Conservation (phyloP, 2,329 filamentous ascomycete genomes). For the Albifimbria verrucaria region DNA sequence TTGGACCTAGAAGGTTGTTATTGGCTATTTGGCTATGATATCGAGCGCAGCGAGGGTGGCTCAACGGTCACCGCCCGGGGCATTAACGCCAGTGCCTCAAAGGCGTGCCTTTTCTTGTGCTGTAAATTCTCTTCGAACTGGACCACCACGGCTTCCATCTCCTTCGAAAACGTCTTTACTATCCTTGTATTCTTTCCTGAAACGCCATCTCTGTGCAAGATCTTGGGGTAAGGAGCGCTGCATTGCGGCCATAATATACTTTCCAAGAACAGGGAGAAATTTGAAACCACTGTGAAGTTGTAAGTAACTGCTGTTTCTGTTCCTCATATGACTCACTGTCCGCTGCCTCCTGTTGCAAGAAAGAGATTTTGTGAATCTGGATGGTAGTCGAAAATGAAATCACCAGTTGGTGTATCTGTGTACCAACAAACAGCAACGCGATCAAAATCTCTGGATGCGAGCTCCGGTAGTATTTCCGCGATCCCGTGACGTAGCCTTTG, state of each 20-base stretch:
- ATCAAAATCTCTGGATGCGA: constrained; percentile 9
- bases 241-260: constrained; percentile 7
- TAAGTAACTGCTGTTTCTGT: background rate
- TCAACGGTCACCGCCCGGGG: too few relatives aligned
- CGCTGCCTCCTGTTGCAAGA: constrained; percentile 13
- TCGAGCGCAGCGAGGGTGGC: too few relatives aligned
- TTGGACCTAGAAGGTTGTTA: too few relatives aligned
- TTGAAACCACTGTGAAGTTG: constrained; percentile 8
- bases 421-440: constrained; percentile 15
- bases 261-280: constrained; percentile 13
- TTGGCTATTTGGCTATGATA: too few relatives aligned
- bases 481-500: constrained; percentile 9
- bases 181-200: constrained; percentile 9
- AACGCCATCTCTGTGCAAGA: constrained; percentile 8
- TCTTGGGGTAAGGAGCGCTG: constrained; percentile 5
- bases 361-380: constrained; percentile 16
- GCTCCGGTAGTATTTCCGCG: constrained; percentile 13
- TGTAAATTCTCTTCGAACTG: background rate
- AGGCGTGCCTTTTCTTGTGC: background rate
- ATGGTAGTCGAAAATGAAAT: constrained; percentile 19
- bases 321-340: constrained; percentile 10
- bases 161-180: constrained; percentile 9
- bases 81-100: too few relatives aligned
- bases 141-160: constrained; percentile 14
- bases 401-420: constrained; percentile 15